Base-by-base conservation (phyloP, 164 flowering plant species). In the Kalanchoe fedtschenkoi region DNA sequence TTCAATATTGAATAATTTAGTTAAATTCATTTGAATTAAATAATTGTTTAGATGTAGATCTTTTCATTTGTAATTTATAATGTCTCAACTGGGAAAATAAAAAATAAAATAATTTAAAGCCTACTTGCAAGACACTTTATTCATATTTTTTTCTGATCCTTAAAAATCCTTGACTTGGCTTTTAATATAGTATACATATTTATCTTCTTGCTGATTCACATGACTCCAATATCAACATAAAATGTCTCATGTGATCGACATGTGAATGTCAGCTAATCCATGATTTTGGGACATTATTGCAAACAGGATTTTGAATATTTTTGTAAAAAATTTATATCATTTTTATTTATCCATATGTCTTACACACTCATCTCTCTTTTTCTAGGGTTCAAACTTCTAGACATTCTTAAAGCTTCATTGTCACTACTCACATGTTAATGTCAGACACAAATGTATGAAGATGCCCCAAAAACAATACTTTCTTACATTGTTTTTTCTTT, bases 121-220 rank as follows among this genome's bases (percentile, higher is more conserved):
- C n/a, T n/a, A n/a, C n/a, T n/a, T n/a, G n/a, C n/a, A n/a, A n/a
- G n/a, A n/a, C n/a, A n/a, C n/a, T n/a, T n/a, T n/a, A n/a, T n/a
- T n/a, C n/a, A n/a, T n/a, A n/a, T n/a, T n/a, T n/a, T n/a, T n/a
- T n/a, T n/a, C n/a, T n/a, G n/a, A n/a, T n/a, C n/a, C n/a, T n/a
- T n/a, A n/a, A n/a, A n/a, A n/a, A n/a, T n/a, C n/a, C n/a, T n/a
- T n/a, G n/a, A n/a, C n/a, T n/a, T n/a, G n/a, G n/a, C n/a, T n/a
- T 83, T 32, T 66, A 93, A 26, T 84, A 24, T 44, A 44, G n/a
- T 44, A 44, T 44, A n/a, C 7, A 44, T 44, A 9, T 10, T 44
- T 44, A 44, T 44, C 26, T 44, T n/a, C n/a, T 44, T 44, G 51
- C 21, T 44, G 24, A 44, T n/a, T 44, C 51, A 44, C 21, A 44